These are phyloP conservation scores for Trichosporon sp. DNA, from an alignment of 1,284 basidiomycete genomes.

Conservation along the genomic window DNA sequence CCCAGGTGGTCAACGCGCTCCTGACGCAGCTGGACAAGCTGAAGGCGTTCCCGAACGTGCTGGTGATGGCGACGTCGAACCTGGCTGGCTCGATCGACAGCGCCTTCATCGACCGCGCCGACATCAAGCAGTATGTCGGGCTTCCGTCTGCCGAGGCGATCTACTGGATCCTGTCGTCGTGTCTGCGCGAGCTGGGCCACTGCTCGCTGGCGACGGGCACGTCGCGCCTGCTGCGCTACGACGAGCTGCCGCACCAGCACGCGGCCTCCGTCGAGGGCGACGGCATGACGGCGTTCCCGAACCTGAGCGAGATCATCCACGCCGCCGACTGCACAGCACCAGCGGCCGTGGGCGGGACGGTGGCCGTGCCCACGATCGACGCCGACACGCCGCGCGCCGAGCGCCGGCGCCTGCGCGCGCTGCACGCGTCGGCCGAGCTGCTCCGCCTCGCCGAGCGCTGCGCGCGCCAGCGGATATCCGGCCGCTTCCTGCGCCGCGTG, in stretches of 20 bases:
- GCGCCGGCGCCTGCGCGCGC: slow-evolving; percentile 9
- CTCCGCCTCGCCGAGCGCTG: slow-evolving; percentile 1
- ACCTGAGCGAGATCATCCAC: background rate
- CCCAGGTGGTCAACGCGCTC: slow-evolving; percentile 91
- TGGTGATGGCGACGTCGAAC: slow-evolving; percentile 96
- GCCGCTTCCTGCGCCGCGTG: slow-evolving; percentile 62
- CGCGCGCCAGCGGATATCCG: slow-evolving; percentile 2
- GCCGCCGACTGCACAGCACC: background rate
- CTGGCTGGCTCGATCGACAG: slow-evolving; percentile 89
- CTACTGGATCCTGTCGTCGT: slow-evolving; percentile 86
- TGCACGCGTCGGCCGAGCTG: slow-evolving; percentile 7
- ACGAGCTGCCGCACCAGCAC: background rate
- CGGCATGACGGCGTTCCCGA: slow-evolving; percentile 3
- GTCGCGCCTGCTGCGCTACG: slow-evolving; percentile 53
- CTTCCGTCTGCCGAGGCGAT: slow-evolving; percentile 83
- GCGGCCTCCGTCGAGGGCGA: background rate
- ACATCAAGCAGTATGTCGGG: slow-evolving; percentile 92
- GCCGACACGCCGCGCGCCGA: background rate
- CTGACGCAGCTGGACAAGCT: slow-evolving; percentile 96
- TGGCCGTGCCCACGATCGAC: background rate
- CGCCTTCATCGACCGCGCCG: slow-evolving; percentile 94
- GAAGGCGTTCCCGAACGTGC: slow-evolving; percentile 83
- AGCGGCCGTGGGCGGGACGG: background rate
- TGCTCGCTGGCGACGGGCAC: slow-evolving; percentile 63
- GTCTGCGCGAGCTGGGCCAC: slow-evolving; percentile 71